phyloP scores from a whole-genome alignment of 2,329 filamentous ascomycete species.

The Penicillium italicum region DNA sequence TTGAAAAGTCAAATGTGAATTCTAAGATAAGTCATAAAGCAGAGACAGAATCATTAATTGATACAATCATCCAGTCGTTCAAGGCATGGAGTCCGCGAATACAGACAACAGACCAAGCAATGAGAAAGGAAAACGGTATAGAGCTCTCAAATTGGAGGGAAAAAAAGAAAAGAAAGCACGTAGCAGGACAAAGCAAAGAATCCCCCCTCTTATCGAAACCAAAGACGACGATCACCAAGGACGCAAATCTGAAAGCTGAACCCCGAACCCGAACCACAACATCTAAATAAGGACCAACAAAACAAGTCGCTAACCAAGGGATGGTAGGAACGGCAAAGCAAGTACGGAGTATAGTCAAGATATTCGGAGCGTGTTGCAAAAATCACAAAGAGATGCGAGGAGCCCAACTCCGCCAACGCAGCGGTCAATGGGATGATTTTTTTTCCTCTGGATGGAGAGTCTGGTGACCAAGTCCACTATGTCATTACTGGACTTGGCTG shows the following conservation, averaged over 20 bases:
- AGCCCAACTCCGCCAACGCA: conserved; percentile 20
- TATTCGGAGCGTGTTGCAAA: conserved; percentile 12
- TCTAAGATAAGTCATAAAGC: conserved; percentile 17
- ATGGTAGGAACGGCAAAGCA: conserved; percentile 5
- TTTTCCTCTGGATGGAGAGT: not conserved
- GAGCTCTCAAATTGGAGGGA: conserved; percentile 24
- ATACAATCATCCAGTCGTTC: conserved; percentile 19
- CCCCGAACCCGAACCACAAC: conserved; percentile 1
- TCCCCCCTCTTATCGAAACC: conserved; percentile 4
- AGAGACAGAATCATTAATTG: conserved; percentile 20
- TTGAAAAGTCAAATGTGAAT: conserved; percentile 10
- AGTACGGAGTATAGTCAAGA: conserved; percentile 16
- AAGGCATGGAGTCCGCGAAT: conserved; percentile 1
- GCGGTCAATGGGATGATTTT: not conserved
- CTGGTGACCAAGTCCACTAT: not conserved
- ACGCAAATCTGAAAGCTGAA: not conserved
- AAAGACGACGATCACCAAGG: not conserved
- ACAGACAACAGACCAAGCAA: conserved; percentile 11
- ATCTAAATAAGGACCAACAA: conserved; percentile 2
- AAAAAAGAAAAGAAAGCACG: conserved; percentile 5
- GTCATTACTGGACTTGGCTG: conserved; percentile 61
- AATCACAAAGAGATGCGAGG: conserved; percentile 14
- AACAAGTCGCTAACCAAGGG: conserved; percentile 5
- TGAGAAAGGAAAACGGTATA: conserved; percentile 23
- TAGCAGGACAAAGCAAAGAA: conserved; percentile 1